These are phyloP conservation scores for Penicilliopsis zonata DNA, from an alignment of 495 filamentous ascomycete genomes.

Conservation along the genomic window DNA sequence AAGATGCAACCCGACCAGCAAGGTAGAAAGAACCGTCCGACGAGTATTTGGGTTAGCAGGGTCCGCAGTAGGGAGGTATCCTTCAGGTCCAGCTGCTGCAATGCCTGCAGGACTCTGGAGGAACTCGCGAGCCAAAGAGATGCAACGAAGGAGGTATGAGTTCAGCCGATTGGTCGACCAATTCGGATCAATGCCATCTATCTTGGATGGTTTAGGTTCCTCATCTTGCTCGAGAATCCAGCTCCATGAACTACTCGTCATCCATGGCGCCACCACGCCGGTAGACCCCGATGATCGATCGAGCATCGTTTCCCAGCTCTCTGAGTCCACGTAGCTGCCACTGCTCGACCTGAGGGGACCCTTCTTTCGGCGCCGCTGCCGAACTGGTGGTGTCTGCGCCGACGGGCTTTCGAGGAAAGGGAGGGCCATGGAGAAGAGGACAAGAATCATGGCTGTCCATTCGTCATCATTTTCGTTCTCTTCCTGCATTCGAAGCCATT, in stretches of 20 bases:
- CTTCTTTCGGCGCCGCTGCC: conserved; percentile 33
- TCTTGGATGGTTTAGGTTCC: conserved; percentile 39
- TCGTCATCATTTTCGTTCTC: conserved; percentile 46
- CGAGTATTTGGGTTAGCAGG: conserved; percentile 40
- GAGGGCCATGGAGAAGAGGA: conserved; percentile 52
- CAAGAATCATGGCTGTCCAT: conserved; percentile 67
- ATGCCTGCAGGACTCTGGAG: conserved; percentile 41
- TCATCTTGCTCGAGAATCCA: conserved; percentile 56
- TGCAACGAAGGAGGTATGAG: conserved; percentile 31
- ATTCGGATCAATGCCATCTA: conserved; percentile 14
- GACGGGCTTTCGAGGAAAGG: conserved; percentile 31
- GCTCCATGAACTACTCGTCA: conserved; percentile 54
- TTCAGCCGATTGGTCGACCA: conserved; percentile 33
- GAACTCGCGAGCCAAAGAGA: conserved; percentile 40
- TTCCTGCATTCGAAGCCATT: conserved; percentile 47
- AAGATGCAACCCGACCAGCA: conserved; percentile 72
- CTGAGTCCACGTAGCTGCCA: conserved; percentile 40
- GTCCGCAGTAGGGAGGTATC: conserved; percentile 50
- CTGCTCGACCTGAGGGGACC: conserved; percentile 47
- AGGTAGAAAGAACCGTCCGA: conserved; percentile 47
- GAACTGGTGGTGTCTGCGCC: conserved; percentile 22
- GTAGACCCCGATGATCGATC: conserved; percentile 42
- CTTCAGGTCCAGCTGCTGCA: conserved; percentile 36
- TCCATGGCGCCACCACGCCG: conserved; percentile 50
- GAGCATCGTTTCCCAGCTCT: conserved; percentile 53